Percentiles rank a stretch among this genome's conserved stretches.
These are phyloP conservation scores for Myxozyma geophila DNA, from an alignment of 805 yeast genomes.

Conservation along the genomic window DNA sequence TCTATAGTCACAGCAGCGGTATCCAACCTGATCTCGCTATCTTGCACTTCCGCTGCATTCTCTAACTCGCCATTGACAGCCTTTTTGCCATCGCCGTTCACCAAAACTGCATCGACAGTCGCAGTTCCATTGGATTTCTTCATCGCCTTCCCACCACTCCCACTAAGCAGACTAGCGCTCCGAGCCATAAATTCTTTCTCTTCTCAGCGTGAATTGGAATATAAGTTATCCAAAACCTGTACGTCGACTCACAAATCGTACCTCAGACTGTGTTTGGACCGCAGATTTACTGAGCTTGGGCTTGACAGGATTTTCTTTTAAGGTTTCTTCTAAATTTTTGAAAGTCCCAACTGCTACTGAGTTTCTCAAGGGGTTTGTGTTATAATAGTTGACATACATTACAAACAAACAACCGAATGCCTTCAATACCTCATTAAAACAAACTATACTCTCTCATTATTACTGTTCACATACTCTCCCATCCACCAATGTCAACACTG, in stretches of 20 bases:
- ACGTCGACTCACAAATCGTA: not conserved
- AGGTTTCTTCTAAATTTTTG: not conserved
- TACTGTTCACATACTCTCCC: conserved; percentile 66
- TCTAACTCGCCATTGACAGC: conserved; percentile 39
- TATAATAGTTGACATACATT: not conserved
- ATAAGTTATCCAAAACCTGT: no score
- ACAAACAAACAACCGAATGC: no score
- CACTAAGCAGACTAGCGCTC: not conserved
- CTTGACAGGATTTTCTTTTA: conserved; percentile 3
- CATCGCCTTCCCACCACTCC: conserved; percentile 39
- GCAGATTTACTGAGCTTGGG: not conserved
- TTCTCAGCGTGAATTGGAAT: no score
- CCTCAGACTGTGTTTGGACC: not conserved
- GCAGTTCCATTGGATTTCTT: not conserved
- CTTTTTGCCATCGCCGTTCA: not conserved
- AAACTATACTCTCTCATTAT: not conserved
- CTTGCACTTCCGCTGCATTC: conserved; percentile 55
- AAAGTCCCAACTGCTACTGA: not conserved
- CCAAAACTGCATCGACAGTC: no score
- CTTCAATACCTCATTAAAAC: no score
- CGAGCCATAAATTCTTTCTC: conserved; percentile 3
- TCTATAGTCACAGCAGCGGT: conserved; percentile 40
- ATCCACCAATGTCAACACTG: conserved; percentile 86
- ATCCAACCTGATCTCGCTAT: conserved; percentile 40
- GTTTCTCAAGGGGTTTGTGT: not conserved